Evolutionary conservation across 139 green algal species (phyloP), one percentile per base, ranked within the genome.

Genomic region (Ettlia oleoabundans): DNA sequence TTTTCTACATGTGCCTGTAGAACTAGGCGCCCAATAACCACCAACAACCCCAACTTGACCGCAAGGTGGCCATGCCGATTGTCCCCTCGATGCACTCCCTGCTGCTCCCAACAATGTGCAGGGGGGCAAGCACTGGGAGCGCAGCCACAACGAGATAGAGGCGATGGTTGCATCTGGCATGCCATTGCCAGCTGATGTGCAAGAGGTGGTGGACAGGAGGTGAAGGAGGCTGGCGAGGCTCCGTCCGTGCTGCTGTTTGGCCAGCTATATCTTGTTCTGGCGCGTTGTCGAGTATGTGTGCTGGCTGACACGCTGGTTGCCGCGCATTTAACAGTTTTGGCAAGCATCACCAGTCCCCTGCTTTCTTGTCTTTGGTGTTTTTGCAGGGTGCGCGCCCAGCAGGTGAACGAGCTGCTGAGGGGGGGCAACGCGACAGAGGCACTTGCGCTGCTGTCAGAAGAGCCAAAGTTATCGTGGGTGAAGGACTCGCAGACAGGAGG

Each of bases 31-130:
- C n/a, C n/a, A n/a, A n/a, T n/a, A n/a, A n/a, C n/a, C n/a, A n/a
- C n/a, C n/a, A n/a, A n/a, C n/a, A n/a, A n/a, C n/a, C n/a, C n/a
- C n/a, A n/a, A n/a, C n/a, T n/a, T n/a, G n/a, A n/a, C n/a, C n/a
- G n/a, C n/a, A n/a, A n/a, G n/a, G n/a, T n/a, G n/a, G 28, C 65
- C 65, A 18, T 30, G 24, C 30, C 61, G n/a, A 38, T 3, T n/a
- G 13, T n/a, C 8, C 61, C 61, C 61, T 8, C 61, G 2, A 9
- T n/a, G n/a, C 40, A 18, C n/a, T 28, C 30, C n/a, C 2, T 47
- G n/a, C 9, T n/a, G 75, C 76, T 86, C 76, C 41, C 86, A 87
- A 73, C 28, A 53, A 42, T 84, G 87, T n/a, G n/a, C n/a, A n/a
- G 42, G 87, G 87, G 33, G 84, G 78, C 18, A 35, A 53, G 24